Base-by-base conservation (phyloP, 139 green algal genomes). In the Gonium pectorale region DNA sequence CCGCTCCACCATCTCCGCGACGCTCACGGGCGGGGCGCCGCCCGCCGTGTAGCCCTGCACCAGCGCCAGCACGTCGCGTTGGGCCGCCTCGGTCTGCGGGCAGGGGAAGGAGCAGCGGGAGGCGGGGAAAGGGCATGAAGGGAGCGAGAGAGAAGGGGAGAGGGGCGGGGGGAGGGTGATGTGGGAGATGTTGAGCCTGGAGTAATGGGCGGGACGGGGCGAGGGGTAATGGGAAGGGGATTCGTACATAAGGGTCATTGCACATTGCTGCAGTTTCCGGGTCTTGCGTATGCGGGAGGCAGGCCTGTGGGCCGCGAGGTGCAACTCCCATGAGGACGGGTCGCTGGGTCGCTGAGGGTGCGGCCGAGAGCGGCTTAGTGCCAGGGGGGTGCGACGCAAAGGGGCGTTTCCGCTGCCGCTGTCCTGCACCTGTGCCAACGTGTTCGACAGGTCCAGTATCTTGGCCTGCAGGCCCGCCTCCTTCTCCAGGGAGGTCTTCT, bases 1-100 rank as follows among this genome's bases (percentile, higher is more conserved):
- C 63, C 78, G 78, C 4, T 4, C 63, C 44, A 84, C 62, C 78
- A 84, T 75, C 29, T 84, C 78, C 43, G 37, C 27, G 43, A 84
- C 78, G n/a, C 62, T 75, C 21, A 75, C 44, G 0, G 78, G 33
- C 27, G 78, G 78, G 2, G 33, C 33, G 37, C 75, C 78, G 4
- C 8, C 33, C 0, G n/a, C 31, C 27, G 52, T 38, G 78, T 84
- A 84, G 44, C 44, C 27, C 78, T 84, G 78, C 15, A 84, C n/a
- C 5, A 84, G 63, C 6, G 27, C 33, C 62, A 84, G 62, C 63
- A 84, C 78, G 27, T 75, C 78, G n/a, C 29, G 21, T 33, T 84
- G 59, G 33, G 78, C 78, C 2, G 62, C n/a, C 78, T 84, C 78
- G 26, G 29, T 74, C 78, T 84, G 77, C 2, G 43, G 21, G 38